phyloP scores from a whole-genome alignment of 208 protist species.

The Leishmania mexicana region DNA sequence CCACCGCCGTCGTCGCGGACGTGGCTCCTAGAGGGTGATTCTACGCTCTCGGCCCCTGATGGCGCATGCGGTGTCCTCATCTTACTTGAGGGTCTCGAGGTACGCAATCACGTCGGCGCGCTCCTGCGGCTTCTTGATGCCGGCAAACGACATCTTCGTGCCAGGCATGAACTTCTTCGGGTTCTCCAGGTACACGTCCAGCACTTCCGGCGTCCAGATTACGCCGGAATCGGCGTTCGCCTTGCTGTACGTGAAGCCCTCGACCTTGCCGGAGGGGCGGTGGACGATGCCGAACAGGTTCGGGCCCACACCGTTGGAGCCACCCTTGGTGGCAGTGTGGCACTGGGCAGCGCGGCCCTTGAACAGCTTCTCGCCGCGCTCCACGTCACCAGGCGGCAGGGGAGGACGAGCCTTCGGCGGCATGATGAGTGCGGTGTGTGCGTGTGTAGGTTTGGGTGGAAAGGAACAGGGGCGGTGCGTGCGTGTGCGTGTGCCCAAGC shows the following conservation, averaged over 20 bases:
- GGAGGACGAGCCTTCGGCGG: slow-evolving; percentile 72
- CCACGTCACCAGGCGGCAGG: slow-evolving; percentile 79
- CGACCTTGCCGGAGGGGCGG: slow-evolving; percentile 90
- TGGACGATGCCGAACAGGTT: slow-evolving; percentile 93
- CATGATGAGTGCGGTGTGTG: slow-evolving; percentile 35
- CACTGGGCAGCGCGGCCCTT: slow-evolving; percentile 95
- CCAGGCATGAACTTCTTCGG: slow-evolving; percentile 98
- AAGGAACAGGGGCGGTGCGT: neutral
- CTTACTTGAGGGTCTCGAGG: slow-evolving; percentile 70
- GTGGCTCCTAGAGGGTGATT: neutral
- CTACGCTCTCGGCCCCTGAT: neutral
- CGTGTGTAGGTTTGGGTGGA: neutral
- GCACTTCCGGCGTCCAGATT: slow-evolving; percentile 92
- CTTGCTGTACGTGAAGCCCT: slow-evolving; percentile 94
- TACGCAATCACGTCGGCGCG: slow-evolving; percentile 95
- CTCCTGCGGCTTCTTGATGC: slow-evolving; percentile 94
- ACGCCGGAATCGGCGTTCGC: slow-evolving; percentile 95
- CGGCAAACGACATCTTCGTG: slow-evolving; percentile 98
- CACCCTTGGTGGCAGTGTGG: slow-evolving; percentile 90
- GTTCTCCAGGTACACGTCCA: slow-evolving; percentile 96
- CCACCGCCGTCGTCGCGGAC: neutral
- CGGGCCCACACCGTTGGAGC: slow-evolving; percentile 92
- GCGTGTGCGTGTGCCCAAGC: neutral
- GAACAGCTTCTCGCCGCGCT: slow-evolving; percentile 92
- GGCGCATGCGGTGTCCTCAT: neutral